Base-by-base conservation (phyloP, 805 yeast genomes). In the Ogataea salicorniae region DNA sequence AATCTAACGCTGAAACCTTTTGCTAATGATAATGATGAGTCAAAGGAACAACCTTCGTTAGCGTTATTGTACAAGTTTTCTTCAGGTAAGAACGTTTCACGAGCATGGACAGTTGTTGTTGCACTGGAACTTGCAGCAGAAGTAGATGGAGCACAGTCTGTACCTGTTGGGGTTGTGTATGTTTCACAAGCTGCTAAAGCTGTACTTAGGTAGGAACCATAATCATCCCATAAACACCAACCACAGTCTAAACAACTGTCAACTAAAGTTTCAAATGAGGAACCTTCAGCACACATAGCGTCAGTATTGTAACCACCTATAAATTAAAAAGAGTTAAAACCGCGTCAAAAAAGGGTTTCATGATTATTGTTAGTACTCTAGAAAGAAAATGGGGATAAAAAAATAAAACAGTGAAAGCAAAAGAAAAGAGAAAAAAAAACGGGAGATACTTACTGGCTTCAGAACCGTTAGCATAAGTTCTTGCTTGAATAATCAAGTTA, bases 231-330 rank as follows among this genome's bases (percentile, higher is more conserved):
- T 50, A 69, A 52, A 45, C 70, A 66, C 70, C 73, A 68, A 39
- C 72, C 73, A 63, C 73, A 70, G 43, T 58, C 68, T 53, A 70
- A 58, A 59, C 74, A 70, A 8, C 53, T 51, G n/a, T 56, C 52
- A 50, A 68, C 66, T 37, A 57, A 53, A 13, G 43, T 26, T 44
- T 57, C 13, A 60, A 69, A 69, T 4, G 47, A 26, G 34, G 67
- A 43, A 34, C 43, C 68, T 0, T 46, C 39, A 15, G 54, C 38
- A 66, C 73, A 69, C 37, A 69, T 53, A 58, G 72, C 66, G n/a
- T 52, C 45, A 23, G 48, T 31, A 54, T 63, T 63, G 58, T 61
- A 67, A 37, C 68, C 65, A 17, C 20, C 20, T 20, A 20, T 20
- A 20, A 20, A 20, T 20, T 20, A 20, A 20, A 20, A 20, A 20